phyloP scores from a whole-genome alignment of 306 rosid genomes.

The Fragaria nilgerrensis region DNA sequence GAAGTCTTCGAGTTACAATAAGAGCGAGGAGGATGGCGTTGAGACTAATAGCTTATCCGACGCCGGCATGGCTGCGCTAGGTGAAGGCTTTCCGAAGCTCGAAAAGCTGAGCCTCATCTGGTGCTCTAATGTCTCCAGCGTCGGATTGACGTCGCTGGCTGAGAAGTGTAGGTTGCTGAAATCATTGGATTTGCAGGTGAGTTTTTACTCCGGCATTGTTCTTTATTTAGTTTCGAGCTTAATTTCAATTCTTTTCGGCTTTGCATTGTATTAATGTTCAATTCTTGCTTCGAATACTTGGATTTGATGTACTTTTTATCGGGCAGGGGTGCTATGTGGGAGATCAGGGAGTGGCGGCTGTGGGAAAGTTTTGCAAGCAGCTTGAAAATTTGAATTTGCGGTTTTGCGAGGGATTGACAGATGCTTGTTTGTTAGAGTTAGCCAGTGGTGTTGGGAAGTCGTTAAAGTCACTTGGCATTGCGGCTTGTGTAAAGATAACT shows the following conservation, averaged over 20 bases:
- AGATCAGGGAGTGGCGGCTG: slow-evolving; percentile 78
- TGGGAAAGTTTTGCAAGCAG: slow-evolving; percentile 76
- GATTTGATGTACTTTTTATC: background rate
- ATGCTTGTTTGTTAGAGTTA: slow-evolving; percentile 62
- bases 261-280: background rate
- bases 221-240: background rate
- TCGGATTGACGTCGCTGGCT: slow-evolving; percentile 60
- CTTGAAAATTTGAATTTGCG: slow-evolving; percentile 89
- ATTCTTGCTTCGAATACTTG: background rate
- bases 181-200: slow-evolving; percentile 87
- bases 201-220: background rate
- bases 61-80: slow-evolving; percentile 63
- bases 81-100: slow-evolving; percentile 73
- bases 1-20: background rate
- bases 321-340: slow-evolving; percentile 92
- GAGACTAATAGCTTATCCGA: slow-evolving; percentile 68
- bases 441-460: slow-evolving; percentile 70
- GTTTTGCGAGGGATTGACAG: slow-evolving; percentile 92
- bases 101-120: slow-evolving; percentile 79
- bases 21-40: slow-evolving; percentile 38
- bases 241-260: background rate
- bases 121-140: slow-evolving; percentile 76
- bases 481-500: slow-evolving; percentile 87
- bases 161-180: slow-evolving; percentile 53
- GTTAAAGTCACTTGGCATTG: slow-evolving; percentile 75